These are phyloP conservation scores for Cadophora sp. DNA, from an alignment of 2,329 filamentous ascomycete species.

Conservation along the genomic window DNA sequence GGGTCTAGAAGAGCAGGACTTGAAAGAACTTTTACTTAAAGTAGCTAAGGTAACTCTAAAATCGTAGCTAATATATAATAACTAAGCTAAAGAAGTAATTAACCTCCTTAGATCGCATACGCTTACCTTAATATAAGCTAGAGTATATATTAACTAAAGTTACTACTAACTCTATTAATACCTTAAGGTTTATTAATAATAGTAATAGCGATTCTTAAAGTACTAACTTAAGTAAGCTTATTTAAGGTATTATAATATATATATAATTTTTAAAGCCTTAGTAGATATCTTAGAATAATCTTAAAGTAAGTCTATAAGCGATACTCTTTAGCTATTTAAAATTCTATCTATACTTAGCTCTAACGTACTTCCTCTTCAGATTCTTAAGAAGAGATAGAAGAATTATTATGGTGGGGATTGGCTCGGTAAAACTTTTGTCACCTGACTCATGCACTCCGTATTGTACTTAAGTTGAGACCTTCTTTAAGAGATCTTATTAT, in stretches of 20 bases:
- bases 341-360: constrained; percentile 42
- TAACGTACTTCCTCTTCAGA: constrained; percentile 38
- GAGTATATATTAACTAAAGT: constrained; percentile 31
- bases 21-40: constrained; percentile 42
- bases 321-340: constrained; percentile 43
- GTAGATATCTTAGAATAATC: constrained; percentile 11
- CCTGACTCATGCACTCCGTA: too few species aligned
- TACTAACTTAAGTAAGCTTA: constrained; percentile 39
- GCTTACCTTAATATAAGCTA: constrained; percentile 43
- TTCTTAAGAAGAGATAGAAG: constrained; percentile 44
- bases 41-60: constrained; percentile 19
- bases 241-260: constrained; percentile 46
- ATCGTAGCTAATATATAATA: constrained; percentile 25
- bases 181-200: constrained; percentile 21
- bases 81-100: constrained; percentile 35
- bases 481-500: too few species aligned
- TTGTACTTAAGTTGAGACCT: too few species aligned
- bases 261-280: constrained; percentile 27
- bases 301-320: constrained; percentile 26
- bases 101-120: constrained; percentile 40
- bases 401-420: too few species aligned
- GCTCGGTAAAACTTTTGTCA: too few species aligned
- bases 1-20: constrained; percentile 35
- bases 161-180: constrained; percentile 31
- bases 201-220: constrained; percentile 40